A percentile compares a stretch with the other conserved stretches of the same genome.
These are phyloP conservation scores for Boletus edulis DNA, from an alignment of 768 basidiomycete genomes.

Conservation along the genomic window DNA sequence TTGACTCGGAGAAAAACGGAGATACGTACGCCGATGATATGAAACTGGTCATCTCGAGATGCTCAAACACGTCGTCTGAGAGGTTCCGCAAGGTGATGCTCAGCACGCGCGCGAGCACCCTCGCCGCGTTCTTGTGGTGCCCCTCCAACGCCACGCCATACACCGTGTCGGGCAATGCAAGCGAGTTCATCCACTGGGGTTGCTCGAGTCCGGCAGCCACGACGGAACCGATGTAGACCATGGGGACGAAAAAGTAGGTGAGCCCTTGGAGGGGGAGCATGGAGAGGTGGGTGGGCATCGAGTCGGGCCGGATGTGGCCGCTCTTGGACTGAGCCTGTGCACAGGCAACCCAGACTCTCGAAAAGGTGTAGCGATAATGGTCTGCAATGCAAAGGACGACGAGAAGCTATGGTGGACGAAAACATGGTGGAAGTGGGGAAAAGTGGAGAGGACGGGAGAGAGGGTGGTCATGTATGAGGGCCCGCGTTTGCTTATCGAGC, in stretches of 20 bases:
- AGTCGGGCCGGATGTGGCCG: neutral
- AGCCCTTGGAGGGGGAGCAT: neutral
- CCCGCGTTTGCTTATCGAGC: too few relatives aligned
- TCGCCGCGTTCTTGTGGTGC: neutral
- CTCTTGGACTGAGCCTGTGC: neutral
- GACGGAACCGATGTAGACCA: neutral
- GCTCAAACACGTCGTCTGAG: neutral
- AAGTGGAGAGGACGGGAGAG: too few relatives aligned
- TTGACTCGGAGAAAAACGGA: neutral
- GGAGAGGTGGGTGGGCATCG: neutral
- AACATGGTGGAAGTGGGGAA: neutral
- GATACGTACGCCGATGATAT: conserved; percentile 2
- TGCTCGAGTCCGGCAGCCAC: neutral
- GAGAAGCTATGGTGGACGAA: neutral
- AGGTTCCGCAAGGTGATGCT: neutral
- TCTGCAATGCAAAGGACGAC: neutral
- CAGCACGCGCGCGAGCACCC: neutral
- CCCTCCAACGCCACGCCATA: neutral
- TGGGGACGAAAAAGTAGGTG: neutral
- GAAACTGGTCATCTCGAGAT: conserved; percentile 6
- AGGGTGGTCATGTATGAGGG: too few relatives aligned
- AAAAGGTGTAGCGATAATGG: neutral
- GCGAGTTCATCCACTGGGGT: neutral
- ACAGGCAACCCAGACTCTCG: neutral
- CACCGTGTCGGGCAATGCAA: neutral